A percentile compares a stretch with the other conserved stretches of the same genome.
Conservation (phyloP, 192 early-diverging fungal species). For the Bifiguratus adelaidae region DNA sequence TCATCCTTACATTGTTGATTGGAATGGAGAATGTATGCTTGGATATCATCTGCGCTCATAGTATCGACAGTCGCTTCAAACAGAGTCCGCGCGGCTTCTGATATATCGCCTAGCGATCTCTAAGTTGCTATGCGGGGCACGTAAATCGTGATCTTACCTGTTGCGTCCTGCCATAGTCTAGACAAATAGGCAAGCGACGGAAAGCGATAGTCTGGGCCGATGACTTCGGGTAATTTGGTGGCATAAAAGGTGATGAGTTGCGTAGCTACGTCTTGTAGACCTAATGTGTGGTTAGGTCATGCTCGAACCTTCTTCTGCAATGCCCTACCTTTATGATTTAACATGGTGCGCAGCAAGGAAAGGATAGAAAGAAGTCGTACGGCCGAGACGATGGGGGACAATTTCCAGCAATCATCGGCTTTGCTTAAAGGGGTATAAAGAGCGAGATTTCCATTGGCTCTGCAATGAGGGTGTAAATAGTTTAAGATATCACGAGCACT, state of each 20-base stretch:
- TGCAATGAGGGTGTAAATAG: constrained; percentile 5
- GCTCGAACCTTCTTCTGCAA: background rate
- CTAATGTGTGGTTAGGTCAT: constrained; percentile 6
- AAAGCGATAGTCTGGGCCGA: constrained; percentile 34
- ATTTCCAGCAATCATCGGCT: constrained; percentile 32
- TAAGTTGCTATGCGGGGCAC: background rate
- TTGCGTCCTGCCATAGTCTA: constrained; percentile 80
- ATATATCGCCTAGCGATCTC: constrained; percentile 42
- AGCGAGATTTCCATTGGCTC: constrained; percentile 57
- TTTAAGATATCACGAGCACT: background rate
- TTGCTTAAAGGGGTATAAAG: constrained; percentile 33
- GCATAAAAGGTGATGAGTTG: constrained; percentile 39
- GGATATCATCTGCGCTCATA: too few species aligned
- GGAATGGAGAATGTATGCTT: background rate
- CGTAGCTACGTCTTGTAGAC: constrained; percentile 29
- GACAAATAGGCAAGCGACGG: constrained; percentile 63
- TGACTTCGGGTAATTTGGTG: constrained; percentile 25
- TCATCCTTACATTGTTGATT: background rate
- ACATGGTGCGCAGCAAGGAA: constrained; percentile 34
- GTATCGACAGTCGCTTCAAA: constrained; percentile 2
- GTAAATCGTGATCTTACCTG: constrained; percentile 26
- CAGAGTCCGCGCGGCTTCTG: constrained; percentile 41
- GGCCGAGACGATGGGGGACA: constrained; percentile 56
- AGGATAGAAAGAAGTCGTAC: constrained; percentile 55
- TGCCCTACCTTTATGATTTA: constrained; percentile 28